Evolutionary conservation across 805 yeast genomes (phyloP), one percentile per base, ranked within the genome.

Genomic region (Yarrowia divulgata): DNA sequence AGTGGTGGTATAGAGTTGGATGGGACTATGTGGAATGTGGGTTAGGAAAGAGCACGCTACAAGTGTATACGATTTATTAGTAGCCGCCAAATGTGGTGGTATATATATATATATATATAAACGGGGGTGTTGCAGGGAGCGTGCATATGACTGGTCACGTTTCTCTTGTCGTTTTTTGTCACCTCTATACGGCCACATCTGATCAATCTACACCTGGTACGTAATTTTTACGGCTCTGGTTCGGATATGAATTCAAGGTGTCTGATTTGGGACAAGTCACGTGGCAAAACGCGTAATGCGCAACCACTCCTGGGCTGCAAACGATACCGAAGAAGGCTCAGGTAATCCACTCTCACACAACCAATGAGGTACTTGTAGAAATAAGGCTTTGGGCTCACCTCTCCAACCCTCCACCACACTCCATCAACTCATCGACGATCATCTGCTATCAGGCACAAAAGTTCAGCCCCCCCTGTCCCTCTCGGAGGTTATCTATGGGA

Each of bases 1-100:
- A n/a, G 39, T 57, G 45, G 62, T 9, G 40, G 39, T 49, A 52
- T 52, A 29, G 37, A 37, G 58, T 52, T 52, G 43, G 58, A 32
- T 54, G 60, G 60, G 60, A 54, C 45, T 37, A 52, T 39, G 55
- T 13, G 60, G 60, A 54, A 54, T 54, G 60, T 54, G 45, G 55
- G 55, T 50, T 50, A 50, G 40, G 40, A 32, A 16, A 34, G 37
- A n/a, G 60, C 40, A 52, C 42, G 32, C 43, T 35, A 50, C 40
- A 10, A 18, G 29, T 23, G 29, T 23, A n/a, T n/a, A 23, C 29
- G 29, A 23, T 23, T 23, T 23, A 23, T 23, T 23, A 23, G 29
- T 4, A 23, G 29, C 4, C 29, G 29, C 4, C 29, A 23, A 23
- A 23, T 23, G 29, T 23, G 29, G 29, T 23, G 29, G 4, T 23